Evolutionary conservation across 2,329 filamentous ascomycete species (phyloP).

Genomic region (Dactylellina haptotyla): DNA sequence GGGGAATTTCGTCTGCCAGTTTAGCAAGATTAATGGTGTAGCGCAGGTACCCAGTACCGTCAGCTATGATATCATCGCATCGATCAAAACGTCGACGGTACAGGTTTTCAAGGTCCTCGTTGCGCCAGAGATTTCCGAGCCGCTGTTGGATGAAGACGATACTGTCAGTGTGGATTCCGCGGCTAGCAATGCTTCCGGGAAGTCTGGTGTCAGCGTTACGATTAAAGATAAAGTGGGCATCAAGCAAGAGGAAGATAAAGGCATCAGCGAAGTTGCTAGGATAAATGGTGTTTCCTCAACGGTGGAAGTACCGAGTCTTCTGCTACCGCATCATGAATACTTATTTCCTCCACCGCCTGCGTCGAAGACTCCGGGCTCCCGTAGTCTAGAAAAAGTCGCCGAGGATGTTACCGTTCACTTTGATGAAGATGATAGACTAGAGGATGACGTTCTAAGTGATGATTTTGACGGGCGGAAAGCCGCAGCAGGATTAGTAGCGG

Average conservation of each 20-base stretch:
- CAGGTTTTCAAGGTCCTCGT: slow-evolving; percentile 50
- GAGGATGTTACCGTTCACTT: slow-evolving; percentile 38
- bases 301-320: slow-evolving; percentile 65
- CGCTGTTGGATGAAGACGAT: slow-evolving; percentile 41
- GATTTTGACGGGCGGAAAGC: slow-evolving; percentile 43
- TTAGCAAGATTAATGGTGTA: slow-evolving; percentile 63
- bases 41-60: slow-evolving; percentile 66
- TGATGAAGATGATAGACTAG: slow-evolving; percentile 59
- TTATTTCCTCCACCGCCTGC: slow-evolving; percentile 64
- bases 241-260: slow-evolving; percentile 59
- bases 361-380: slow-evolving; percentile 56
- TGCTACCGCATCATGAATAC: slow-evolving; percentile 69
- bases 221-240: slow-evolving; percentile 53
- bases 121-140: slow-evolving; percentile 38
- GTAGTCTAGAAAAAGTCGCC: slow-evolving; percentile 16
- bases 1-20: slow-evolving; percentile 67
- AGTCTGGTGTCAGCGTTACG: slow-evolving; percentile 29
- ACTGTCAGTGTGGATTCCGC: slow-evolving; percentile 43
- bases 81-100: slow-evolving; percentile 54
- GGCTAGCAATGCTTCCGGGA: slow-evolving; percentile 32
- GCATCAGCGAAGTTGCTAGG: slow-evolving; percentile 65
- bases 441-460: slow-evolving; percentile 34
- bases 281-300: slow-evolving; percentile 66
- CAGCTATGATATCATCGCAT: slow-evolving; percentile 64
- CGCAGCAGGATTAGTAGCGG: slow-evolving; percentile 51